A percentile compares a stretch with the other conserved stretches of the same genome.
Evolutionary conservation across 768 basidiomycete species (phyloP).

Genomic region (Boletus huronensis): DNA sequence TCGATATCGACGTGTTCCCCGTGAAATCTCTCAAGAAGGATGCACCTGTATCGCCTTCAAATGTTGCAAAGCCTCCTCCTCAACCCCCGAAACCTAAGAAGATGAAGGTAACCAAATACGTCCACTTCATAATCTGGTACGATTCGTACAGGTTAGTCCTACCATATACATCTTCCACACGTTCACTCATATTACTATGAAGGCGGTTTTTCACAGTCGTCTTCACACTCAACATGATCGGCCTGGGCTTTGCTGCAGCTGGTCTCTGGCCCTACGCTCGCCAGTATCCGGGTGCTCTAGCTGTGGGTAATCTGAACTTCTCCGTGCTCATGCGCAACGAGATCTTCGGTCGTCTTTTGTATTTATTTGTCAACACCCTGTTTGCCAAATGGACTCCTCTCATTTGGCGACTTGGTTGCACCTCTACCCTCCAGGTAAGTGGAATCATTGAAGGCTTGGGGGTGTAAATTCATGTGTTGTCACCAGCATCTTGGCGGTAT

Average conservation of each 20-base stretch:
- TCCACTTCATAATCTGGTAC: conserved; percentile 68
- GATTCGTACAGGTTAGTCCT: conserved; percentile 65
- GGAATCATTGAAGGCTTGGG: not conserved
- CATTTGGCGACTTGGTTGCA: conserved; percentile 68
- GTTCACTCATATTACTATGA: conserved; percentile 7
- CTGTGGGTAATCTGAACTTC: conserved; percentile 67
- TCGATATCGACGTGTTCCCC: conserved; percentile 27
- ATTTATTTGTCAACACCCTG: conserved; percentile 63
- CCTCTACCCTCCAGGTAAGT: conserved; percentile 63
- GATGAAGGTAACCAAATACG: conserved; percentile 57
- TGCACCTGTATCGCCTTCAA: conserved; percentile 32
- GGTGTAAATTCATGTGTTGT: conserved; percentile 6
- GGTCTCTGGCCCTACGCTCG: conserved; percentile 68
- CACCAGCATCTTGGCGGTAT: conserved; percentile 73
- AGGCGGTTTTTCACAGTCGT: conserved; percentile 74
- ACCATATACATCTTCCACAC: not conserved
- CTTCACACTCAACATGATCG: conserved; percentile 57
- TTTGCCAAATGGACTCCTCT: conserved; percentile 86
- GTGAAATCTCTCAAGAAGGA: conserved; percentile 43
- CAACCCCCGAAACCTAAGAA: conserved; percentile 42
- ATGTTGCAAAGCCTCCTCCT: conserved; percentile 34
- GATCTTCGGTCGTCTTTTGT: conserved; percentile 74
- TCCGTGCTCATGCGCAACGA: conserved; percentile 81
- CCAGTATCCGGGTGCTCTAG: conserved; percentile 64
- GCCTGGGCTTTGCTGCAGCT: conserved; percentile 55